Evolutionary conservation across 2,329 filamentous ascomycete species (phyloP).

Genomic region (Colletotrichum theobromicola): DNA sequence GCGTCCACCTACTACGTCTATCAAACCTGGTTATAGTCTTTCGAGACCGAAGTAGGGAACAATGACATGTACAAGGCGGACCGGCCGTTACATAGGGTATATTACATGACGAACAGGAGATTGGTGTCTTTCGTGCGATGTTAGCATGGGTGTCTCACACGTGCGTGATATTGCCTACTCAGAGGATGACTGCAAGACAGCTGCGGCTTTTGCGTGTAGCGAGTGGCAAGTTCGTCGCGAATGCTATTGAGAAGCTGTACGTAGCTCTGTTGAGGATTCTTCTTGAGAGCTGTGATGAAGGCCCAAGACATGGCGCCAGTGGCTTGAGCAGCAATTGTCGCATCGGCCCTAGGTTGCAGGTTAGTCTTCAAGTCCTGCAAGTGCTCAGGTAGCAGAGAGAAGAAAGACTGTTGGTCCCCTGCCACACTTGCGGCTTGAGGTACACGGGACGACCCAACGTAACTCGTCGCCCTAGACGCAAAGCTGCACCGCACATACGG

Average conservation of each 20-base stretch:
- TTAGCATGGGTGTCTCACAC: neutral
- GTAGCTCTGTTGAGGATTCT: slow-evolving; percentile 98
- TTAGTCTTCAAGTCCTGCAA: neutral
- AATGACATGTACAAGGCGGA: slow-evolving; percentile 9
- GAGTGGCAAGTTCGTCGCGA: slow-evolving; percentile 84
- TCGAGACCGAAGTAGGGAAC: neutral
- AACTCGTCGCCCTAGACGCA: slow-evolving; percentile 51
- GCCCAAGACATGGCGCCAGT: slow-evolving; percentile 99
- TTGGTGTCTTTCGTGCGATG: slow-evolving; percentile 56
- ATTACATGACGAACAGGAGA: slow-evolving; percentile 67
- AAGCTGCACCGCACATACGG: slow-evolving; percentile 36
- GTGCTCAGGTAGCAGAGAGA: neutral
- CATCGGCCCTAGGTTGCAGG: slow-evolving; percentile 73
- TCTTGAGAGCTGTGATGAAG: slow-evolving; percentile 90
- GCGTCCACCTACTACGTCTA: neutral
- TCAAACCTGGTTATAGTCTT: neutral
- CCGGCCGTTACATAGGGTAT: slow-evolving; percentile 1
- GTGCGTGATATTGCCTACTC: slow-evolving; percentile 62
- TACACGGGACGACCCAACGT: slow-evolving; percentile 40
- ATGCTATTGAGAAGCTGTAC: slow-evolving; percentile 97
- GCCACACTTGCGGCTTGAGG: slow-evolving; percentile 4
- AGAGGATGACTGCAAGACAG: slow-evolving; percentile 96
- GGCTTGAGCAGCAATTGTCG: slow-evolving; percentile 87
- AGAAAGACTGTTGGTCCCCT: neutral
- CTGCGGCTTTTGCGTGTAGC: slow-evolving; percentile 95